Conservation (phyloP, 1,284 basidiomycete genomes). For the Pterulicium gracile region DNA sequence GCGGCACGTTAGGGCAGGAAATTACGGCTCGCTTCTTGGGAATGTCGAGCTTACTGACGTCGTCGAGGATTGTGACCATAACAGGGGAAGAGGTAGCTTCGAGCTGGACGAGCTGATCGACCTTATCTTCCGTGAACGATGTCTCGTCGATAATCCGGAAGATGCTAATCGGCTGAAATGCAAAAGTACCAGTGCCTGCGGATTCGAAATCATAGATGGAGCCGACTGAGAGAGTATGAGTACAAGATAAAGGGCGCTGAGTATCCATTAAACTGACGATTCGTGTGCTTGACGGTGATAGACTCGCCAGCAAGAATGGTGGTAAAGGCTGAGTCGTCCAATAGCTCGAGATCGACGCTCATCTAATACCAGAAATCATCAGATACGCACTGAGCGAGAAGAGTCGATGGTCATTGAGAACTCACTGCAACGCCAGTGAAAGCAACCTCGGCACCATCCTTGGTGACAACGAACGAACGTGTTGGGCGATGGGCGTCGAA, state of each 20-base stretch:
- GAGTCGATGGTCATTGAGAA: too few species aligned
- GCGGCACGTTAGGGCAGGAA: conserved; percentile 20
- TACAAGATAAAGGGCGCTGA: too few species aligned
- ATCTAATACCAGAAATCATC: too few species aligned
- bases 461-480: conserved; percentile 31
- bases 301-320: conserved; percentile 28
- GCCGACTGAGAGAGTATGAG: conserved; percentile 6
- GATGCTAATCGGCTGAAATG: conserved; percentile 3
- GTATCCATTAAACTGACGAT: too few species aligned
- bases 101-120: conserved; percentile 15
- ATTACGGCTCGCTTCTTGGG: conserved; percentile 22
- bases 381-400: too few species aligned
- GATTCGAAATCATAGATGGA: conserved; percentile 6
- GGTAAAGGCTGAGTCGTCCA: conserved; percentile 27
- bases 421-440: conserved; percentile 33
- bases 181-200: conserved; percentile 5
- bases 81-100: conserved; percentile 16
- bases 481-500: conserved; percentile 32
- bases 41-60: conserved; percentile 19
- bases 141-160: conserved; percentile 8
- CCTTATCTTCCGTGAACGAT: conserved; percentile 14
- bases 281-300: conserved; percentile 26
- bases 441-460: conserved; percentile 18
- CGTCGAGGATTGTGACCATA: conserved; percentile 21
- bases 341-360: too few species aligned